phyloP scores from a whole-genome alignment of 1,284 basidiomycete species.

The Ceratobasidium sp. region DNA sequence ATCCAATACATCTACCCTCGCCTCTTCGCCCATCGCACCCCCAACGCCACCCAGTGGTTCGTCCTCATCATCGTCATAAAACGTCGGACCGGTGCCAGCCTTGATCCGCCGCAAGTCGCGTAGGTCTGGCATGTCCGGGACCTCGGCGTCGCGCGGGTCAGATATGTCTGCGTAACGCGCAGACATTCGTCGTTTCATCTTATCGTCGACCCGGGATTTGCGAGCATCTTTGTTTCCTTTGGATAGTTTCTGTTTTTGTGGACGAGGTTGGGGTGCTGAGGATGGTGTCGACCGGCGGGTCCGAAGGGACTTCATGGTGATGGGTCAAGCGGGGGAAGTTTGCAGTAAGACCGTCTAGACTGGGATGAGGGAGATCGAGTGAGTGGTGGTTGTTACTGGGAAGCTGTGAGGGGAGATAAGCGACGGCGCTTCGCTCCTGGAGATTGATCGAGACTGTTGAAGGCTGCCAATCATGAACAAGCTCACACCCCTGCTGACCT shows the following conservation, averaged over 20 bases:
- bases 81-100: neutral
- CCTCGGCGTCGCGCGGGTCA: slow-evolving; percentile 65
- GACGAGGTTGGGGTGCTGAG: slow-evolving; percentile 24
- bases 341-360: neutral
- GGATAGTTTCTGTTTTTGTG: slow-evolving; percentile 16
- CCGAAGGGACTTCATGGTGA: slow-evolving; percentile 41
- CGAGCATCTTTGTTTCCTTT: slow-evolving; percentile 54
- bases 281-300: slow-evolving; percentile 22
- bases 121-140: slow-evolving; percentile 71
- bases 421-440: neutral
- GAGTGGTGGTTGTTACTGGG: neutral
- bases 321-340: neutral
- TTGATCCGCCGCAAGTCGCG: slow-evolving; percentile 53
- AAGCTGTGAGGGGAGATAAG: neutral
- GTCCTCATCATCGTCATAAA: slow-evolving; percentile 39
- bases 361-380: neutral
- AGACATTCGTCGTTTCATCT: slow-evolving; percentile 93
- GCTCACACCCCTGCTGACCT: too few species aligned
- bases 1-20: slow-evolving; percentile 60
- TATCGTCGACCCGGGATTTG: slow-evolving; percentile 87
- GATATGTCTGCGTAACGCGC: slow-evolving; percentile 89
- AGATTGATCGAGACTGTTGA: neutral
- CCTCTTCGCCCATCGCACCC: slow-evolving; percentile 58
- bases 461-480: neutral
- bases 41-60: slow-evolving; percentile 45